Base-by-base conservation (phyloP, 805 yeast genomes). In the Kazachstania bromeliacearum region DNA sequence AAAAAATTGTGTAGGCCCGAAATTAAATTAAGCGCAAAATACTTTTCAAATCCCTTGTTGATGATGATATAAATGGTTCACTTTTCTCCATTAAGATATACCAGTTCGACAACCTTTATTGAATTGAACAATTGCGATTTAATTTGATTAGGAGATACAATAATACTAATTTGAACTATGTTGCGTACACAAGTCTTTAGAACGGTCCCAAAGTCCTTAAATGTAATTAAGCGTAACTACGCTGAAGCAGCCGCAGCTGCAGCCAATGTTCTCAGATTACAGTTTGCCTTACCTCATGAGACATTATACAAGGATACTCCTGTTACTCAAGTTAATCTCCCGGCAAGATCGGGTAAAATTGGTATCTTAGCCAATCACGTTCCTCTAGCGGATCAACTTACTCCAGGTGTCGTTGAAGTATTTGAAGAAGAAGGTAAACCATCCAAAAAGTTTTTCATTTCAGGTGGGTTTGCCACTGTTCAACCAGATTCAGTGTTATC, bases 321-420 rank as follows among this genome's bases (percentile, higher is more conserved):
- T 28, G 71, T 67, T 30, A 57, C 62, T 57, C 85, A 92, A 73
- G 97, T 92, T 52, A 92, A 92, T 70, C 72, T 92, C 51, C 98
- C 98, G 58, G 94, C 95, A 46, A 73, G 80, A 56, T 79, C 92
- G 50, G 98, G 98, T 63, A 94, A 84, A 60, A 76, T 89, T 66
- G 98, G 98, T 84, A 76, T 92, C 48, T 71, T 92, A 60, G 96
- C 97, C 53, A 81, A 85, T 71, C 98, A 92, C 77, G 95, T 92
- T 57, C 97, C 98, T 55, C 77, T 83, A 55, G 85, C 89, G 47
- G 97, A 92, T 70, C 95, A 92, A 73, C 78, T 92, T 62, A 75
- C 79, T 59, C 95, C 98, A 53, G 98, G 98, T 65, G 73, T 92
- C 44, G 81, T 92, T 55, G 96, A 88, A 66, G 77, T 92, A 59